Conservation (phyloP, 192 early-diverging fungal species). For the Obelidium mucronatum region DNA sequence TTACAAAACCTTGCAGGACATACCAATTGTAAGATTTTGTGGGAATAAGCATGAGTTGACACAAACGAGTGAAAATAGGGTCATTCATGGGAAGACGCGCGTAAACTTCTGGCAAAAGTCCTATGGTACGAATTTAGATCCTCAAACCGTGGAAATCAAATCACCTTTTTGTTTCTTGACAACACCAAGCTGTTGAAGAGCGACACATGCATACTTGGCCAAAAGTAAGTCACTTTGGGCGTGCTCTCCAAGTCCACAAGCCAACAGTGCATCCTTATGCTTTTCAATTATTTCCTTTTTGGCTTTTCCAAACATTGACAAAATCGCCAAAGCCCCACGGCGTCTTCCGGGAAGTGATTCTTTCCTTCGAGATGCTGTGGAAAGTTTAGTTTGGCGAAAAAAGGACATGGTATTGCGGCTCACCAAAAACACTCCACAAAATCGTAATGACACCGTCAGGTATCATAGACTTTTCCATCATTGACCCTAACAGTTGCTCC, state of each 20-base stretch:
- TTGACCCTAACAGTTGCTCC: slow-evolving; percentile 85
- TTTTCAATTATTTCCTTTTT: slow-evolving; percentile 82
- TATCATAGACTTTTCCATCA: slow-evolving; percentile 76
- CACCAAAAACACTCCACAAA: slow-evolving; percentile 75
- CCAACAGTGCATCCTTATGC: slow-evolving; percentile 83
- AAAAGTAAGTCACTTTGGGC: slow-evolving; percentile 84
- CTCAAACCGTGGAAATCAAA: background rate
- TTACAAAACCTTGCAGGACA: background rate
- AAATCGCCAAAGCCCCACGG: slow-evolving; percentile 88
- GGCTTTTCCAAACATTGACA: slow-evolving; percentile 93
- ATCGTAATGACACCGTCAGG: slow-evolving; percentile 72
- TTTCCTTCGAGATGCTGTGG: slow-evolving; percentile 50
- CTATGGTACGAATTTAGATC: background rate
- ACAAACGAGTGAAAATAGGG: slow-evolving; percentile 64
- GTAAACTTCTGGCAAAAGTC: slow-evolving; percentile 32
- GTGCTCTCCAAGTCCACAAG: slow-evolving; percentile 84
- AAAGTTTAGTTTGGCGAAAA: background rate
- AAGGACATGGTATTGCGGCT: slow-evolving; percentile 9
- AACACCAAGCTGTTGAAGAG: slow-evolving; percentile 81
- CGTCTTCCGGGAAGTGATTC: slow-evolving; percentile 76
- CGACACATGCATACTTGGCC: slow-evolving; percentile 91
- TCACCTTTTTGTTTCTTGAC: slow-evolving; percentile 71
- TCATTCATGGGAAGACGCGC: slow-evolving; percentile 62
- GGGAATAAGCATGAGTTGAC: slow-evolving; percentile 47
- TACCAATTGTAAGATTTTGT: slow-evolving; percentile 42